Evolutionary conservation across 2,329 filamentous ascomycete species (phyloP), one percentile per base, ranked within the genome.

Genomic region (Botrytis galanthina): DNA sequence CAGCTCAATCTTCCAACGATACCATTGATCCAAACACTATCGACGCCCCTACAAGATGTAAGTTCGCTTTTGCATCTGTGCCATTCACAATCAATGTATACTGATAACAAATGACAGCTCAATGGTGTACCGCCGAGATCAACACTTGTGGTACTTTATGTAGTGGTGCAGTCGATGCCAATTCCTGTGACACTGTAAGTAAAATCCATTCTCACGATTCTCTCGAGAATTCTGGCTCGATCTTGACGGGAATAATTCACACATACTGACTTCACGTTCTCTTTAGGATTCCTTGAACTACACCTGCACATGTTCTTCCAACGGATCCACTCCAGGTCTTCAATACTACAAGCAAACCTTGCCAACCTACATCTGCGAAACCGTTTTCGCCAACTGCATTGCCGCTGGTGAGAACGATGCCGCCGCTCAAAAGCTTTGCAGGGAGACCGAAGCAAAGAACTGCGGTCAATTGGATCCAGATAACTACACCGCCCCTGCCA

Each of bases 81-180:
- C 29, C 3, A 10, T n/a, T 4, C 8, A 60, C 18, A n/a, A 29
- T 26, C 35, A 54, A 67, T 14, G 4, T 32, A 22, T 67, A 74
- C 77, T 80, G 68, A 79, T 75, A 26, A 59, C 74, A 32, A 48
- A 70, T 59, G 42, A 68, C 74, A 87, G 86, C 80, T 75, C 78
- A 82, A 73, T 91, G 89, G 89, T 92, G 90, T 80, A 81, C 82
- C 71, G 87, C 85, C 75, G 84, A 91, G 83, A 82, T 82, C 75
- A 89, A 89, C 82, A 86, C 85, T 62, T 92, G 90, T 83, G 87
- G 87, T 26, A 80, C 85, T 73, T 84, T 91, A 76, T 92, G 90
- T 82, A 84, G 84, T 75, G 85, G 85, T 75, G 79, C 81, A 75
- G 82, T 84, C 76, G 82, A 80, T 75, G 7, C 32, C 78, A 79